Evolutionary conservation across 495 filamentous ascomycete genomes (phyloP), one percentile per base, ranked within the genome.

Genomic region (Xylaria intraflava): DNA sequence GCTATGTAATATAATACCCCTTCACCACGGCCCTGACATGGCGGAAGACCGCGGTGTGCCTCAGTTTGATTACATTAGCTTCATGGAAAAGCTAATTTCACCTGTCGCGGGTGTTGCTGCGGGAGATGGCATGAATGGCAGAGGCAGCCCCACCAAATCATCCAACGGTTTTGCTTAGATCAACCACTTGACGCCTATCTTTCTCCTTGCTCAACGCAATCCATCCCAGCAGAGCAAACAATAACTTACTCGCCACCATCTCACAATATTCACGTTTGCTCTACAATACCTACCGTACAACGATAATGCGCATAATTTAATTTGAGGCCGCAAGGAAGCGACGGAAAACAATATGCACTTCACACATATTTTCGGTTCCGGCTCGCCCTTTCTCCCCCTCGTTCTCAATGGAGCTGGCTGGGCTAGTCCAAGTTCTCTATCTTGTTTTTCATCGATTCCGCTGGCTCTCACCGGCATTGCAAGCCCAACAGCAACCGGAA

Each of bases 31-130:
- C 0, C 87, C 88, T 5, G 89, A 93, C 63, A 70, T 88, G 60
- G 77, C 86, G 46, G 82, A 87, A 63, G 90, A 95, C 65, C 72
- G 88, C 19, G 82, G 89, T 27, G 58, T 84, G 56, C 71, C 82
- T 49, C 91, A 95, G 69, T 96, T 81, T 64, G 90, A 96, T 70
- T 96, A 96, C 67, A 85, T 94, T 55, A 83, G 78, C 52, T 96
- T 94, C 65, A 96, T 96, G 90, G 82, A 91, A 64, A 85, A 83
- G 62, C 78, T 90, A 72, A 82, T 82, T 30, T 49, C 64, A 0
- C 38, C 43, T 2, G 26, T 44, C 14, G 33, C 57, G 2, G 16
- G 59, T 59, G 50, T 54, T 17, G 48, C 55, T 29, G 49, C 65
- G 7, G 58, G 59, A 48, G 63, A 68, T 56, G 58, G 56, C 49